Evolutionary conservation across 139 green algal species (phyloP).

Genomic region (Astrephomene gubernaculifera): DNA sequence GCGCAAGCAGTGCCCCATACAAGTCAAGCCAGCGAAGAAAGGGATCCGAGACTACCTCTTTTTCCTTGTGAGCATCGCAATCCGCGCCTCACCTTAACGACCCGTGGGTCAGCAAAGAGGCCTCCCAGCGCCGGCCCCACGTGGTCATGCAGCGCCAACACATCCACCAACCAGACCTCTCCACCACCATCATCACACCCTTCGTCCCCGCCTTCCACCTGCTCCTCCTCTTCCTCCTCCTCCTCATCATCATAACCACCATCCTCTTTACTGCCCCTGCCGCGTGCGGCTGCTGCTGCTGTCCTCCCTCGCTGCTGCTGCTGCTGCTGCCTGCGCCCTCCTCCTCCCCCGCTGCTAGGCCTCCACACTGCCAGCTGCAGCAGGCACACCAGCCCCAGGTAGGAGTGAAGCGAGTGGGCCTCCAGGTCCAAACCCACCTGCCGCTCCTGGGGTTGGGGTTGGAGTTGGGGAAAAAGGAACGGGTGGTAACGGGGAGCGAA

Average conservation of each 20-base stretch:
- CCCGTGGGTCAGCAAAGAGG: slow-evolving; percentile 66
- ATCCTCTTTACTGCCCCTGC: background rate
- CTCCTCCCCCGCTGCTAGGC: background rate
- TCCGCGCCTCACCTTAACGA: slow-evolving; percentile 64
- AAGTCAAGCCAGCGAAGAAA: too few relatives aligned
- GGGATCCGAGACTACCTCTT: too few relatives aligned
- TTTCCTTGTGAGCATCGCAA: too few relatives aligned
- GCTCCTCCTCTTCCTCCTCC: too few relatives aligned
- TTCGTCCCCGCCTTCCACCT: too few relatives aligned
- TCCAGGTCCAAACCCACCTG: slow-evolving; percentile 80
- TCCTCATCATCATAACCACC: too few relatives aligned
- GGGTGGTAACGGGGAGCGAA: background rate
- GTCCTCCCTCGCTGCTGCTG: background rate
- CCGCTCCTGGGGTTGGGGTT: slow-evolving; percentile 6
- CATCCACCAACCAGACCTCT: slow-evolving; percentile 79
- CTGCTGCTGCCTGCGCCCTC: background rate
- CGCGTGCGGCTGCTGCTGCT: background rate
- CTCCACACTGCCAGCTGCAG: slow-evolving; percentile 79
- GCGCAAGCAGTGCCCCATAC: too few relatives aligned
- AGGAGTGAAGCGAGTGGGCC: slow-evolving; percentile 67
- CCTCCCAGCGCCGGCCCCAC: slow-evolving; percentile 59
- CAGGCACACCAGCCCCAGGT: slow-evolving; percentile 80
- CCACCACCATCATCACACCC: too few relatives aligned
- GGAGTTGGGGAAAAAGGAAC: background rate
- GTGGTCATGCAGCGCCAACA: slow-evolving; percentile 74